These are phyloP conservation scores for Phytophthora sojae DNA, from an alignment of 352 stramenopile species.

Conservation along the genomic window DNA sequence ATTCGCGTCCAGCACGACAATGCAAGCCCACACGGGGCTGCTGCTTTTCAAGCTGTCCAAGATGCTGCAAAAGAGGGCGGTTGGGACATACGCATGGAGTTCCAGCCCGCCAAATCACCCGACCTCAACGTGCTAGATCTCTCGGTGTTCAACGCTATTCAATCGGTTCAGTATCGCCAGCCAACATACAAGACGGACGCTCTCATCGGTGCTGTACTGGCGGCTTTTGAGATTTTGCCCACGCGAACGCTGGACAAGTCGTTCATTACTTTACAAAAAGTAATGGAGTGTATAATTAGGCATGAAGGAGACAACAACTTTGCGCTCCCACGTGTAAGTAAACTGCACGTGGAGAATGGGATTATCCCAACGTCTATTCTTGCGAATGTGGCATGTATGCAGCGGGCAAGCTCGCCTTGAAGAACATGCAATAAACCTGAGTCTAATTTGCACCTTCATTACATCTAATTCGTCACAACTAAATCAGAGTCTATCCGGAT, in stretches of 20 bases:
- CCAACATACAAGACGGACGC: not conserved
- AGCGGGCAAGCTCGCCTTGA: no score
- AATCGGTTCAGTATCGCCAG: constrained; percentile 5
- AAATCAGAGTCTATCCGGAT: not conserved
- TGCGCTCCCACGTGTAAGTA: no score
- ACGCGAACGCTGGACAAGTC: not conserved
- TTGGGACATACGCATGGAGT: constrained; percentile 2
- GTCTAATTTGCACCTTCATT: no score
- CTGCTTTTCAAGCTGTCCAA: not conserved
- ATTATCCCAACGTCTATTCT: no score
- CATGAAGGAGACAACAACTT: not conserved
- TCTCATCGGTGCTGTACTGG: not conserved
- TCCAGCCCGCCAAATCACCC: not conserved
- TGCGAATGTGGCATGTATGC: no score
- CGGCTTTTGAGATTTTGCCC: not conserved
- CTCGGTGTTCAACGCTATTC: not conserved
- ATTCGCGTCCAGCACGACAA: constrained; percentile 7
- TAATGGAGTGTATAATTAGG: not conserved
- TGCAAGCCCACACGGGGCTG: not conserved
- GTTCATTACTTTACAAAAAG: constrained; percentile 2
- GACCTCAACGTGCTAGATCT: not conserved
- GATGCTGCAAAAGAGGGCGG: not conserved
- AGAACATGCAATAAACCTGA: no score
- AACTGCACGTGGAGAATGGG: no score
- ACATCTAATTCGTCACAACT: not conserved